phyloP scores from a whole-genome alignment of 768 basidiomycete species.

The Trametes coccinea region DNA sequence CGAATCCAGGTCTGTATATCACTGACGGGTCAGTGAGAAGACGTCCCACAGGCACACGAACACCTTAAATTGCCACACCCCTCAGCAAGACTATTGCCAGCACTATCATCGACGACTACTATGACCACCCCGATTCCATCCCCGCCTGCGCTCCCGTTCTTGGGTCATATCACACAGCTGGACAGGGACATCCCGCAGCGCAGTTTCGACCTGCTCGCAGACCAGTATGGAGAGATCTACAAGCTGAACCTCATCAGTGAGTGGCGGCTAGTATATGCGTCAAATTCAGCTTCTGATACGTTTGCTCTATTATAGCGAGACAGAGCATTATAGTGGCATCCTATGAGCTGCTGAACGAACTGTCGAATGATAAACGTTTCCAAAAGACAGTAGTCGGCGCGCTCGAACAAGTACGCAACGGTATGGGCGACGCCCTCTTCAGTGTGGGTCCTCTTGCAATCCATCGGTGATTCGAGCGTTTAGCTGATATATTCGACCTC shows the following conservation, averaged over 20 bases:
- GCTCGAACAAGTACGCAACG: conserved; percentile 37
- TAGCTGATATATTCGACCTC: too few species aligned
- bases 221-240: conserved; percentile 46
- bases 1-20: not conserved
- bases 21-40: not conserved
- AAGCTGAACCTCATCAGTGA: conserved; percentile 39
- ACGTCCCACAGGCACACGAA: too few species aligned
- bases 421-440: conserved; percentile 44
- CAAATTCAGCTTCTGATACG: not conserved
- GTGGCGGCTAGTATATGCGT: conserved; percentile 3
- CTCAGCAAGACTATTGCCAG: not conserved
- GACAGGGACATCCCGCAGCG: conserved; percentile 40
- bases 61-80: too few species aligned
- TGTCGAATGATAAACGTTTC: conserved; percentile 45
- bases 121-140: conserved; percentile 44
- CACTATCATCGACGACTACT: not conserved
- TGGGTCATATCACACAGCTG: conserved; percentile 41
- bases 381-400: conserved; percentile 39
- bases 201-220: conserved; percentile 38
- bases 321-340: conserved; percentile 34
- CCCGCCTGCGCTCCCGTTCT: conserved; percentile 43
- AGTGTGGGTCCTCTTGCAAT: conserved; percentile 31
- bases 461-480: not conserved
- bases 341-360: conserved; percentile 42
- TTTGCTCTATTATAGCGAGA: conserved; percentile 24